Evolutionary conservation across 1,284 basidiomycete genomes (phyloP), one percentile per base, ranked within the genome.

Genomic region (Sporisorium sorghi): DNA sequence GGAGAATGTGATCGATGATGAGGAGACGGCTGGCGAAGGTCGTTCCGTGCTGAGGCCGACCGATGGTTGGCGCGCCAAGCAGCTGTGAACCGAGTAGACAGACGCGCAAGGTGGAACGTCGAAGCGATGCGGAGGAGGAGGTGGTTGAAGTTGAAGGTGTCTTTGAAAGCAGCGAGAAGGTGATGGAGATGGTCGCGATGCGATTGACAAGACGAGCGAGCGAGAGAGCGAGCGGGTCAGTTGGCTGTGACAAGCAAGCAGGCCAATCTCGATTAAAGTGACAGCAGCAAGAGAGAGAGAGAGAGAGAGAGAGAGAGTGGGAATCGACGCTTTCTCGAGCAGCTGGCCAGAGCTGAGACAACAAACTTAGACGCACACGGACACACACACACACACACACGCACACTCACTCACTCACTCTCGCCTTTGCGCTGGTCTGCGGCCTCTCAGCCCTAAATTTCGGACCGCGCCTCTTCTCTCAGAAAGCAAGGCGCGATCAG

Each of bases 401-500:
- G 4, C 15, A 37, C 35, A 37, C 42, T 43, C 24, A 11, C 42
- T 23, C 40, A 3, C 42, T 23, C 42, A 24, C 21, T 24, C 11
- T 24, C 21, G 24, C 14, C 43, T 14, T 23, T 44, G 43, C 44
- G n/a, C n/a, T n/a, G n/a, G n/a, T n/a, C n/a, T n/a, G n/a, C n/a
- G n/a, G n/a, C n/a, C n/a, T n/a, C n/a, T n/a, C n/a, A n/a, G n/a
- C n/a, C n/a, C n/a, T n/a, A n/a, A 24, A 28, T 23, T 51, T 37
- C 50, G 37, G 35, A 52, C 37, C 37, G 26, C 49, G 37, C 49
- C 21, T 40, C 12, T 37, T 26, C 26, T 14, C 23, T 23, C 30
- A 55, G 19, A 14, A 11, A 57, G 44, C 61, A 64, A 43, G 55
- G 49, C 61, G 61, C 50, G 55, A 64, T 64, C 61, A 63, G 61